Evolutionary conservation across 805 yeast genomes (phyloP).

Genomic region (Ogataea pini): DNA sequence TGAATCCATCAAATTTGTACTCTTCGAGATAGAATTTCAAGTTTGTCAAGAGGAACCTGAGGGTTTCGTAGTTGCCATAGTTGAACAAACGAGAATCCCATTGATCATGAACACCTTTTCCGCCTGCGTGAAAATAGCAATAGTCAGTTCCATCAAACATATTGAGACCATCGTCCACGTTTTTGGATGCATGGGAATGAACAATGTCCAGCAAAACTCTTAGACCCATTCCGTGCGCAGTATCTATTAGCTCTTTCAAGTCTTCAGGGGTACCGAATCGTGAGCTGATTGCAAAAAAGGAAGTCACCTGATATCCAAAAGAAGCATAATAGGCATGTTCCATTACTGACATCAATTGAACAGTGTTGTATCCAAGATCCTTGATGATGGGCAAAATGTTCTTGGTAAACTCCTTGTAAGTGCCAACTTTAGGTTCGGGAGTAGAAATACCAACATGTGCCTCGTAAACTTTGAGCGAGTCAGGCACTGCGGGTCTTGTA

Average conservation of each 20-base stretch:
- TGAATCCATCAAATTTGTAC: constrained; percentile 88
- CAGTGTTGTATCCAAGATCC: constrained; percentile 85
- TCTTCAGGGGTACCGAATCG: constrained; percentile 96
- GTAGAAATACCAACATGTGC: constrained; percentile 96
- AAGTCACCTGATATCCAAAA: constrained; percentile 95
- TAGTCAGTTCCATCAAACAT: constrained; percentile 94
- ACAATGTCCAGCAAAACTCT: constrained; percentile 88
- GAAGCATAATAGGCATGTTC: constrained; percentile 98
- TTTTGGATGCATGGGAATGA: constrained; percentile 94
- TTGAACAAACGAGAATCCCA: constrained; percentile 98
- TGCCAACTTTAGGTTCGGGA: constrained; percentile 81
- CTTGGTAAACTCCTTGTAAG: constrained; percentile 80
- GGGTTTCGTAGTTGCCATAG: constrained; percentile 88
- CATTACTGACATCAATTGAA: constrained; percentile 97
- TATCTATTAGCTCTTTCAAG: constrained; percentile 82
- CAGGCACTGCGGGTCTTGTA: constrained; percentile 58
- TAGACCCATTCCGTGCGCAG: constrained; percentile 87
- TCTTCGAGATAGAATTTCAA: constrained; percentile 81
- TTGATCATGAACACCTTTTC: constrained; percentile 81
- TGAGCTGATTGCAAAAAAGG: constrained; percentile 86
- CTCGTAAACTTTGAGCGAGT: constrained; percentile 77
- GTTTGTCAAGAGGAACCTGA: constrained; percentile 82
- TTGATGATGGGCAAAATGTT: constrained; percentile 82
- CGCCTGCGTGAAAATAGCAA: constrained; percentile 89
- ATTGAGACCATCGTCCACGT: constrained; percentile 90